Conservation (phyloP, 2,329 filamentous ascomycete species). For the Pseudocercospora fijiensis region DNA sequence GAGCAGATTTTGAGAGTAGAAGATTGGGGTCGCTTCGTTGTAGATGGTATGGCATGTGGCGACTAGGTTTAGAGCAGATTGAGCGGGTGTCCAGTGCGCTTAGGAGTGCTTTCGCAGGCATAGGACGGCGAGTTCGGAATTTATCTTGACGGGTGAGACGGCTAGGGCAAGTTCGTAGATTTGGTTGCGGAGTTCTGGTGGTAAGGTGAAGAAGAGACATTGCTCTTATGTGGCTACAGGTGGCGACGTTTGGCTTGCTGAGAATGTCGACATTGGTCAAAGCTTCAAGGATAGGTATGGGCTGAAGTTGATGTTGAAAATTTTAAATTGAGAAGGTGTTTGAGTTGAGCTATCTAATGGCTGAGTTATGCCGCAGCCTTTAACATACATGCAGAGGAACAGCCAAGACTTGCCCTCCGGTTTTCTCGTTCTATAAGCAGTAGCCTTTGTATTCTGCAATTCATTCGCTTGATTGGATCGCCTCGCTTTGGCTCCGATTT, state of each 20-base stretch:
- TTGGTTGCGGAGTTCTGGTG: not conserved
- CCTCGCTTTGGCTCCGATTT: not conserved
- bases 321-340: not conserved
- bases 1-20: not conserved
- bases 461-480: not conserved
- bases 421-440: not conserved
- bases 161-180: not conserved
- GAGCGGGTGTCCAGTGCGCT: not conserved
- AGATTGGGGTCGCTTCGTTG: not conserved
- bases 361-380: not conserved
- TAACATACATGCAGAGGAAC: too few species aligned
- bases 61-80: not conserved
- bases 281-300: too few species aligned
- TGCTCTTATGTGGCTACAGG: not conserved
- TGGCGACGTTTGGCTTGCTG: not conserved
- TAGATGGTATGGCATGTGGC: not conserved
- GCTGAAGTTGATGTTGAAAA: not conserved
- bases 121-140: too few species aligned
- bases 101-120: too few species aligned
- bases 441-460: not conserved
- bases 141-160: too few species aligned
- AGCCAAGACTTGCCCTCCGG: not conserved
- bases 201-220: not conserved
- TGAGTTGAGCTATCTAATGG: not conserved
- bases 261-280: not conserved